Base-by-base conservation (phyloP, 2,329 filamentous ascomycete genomes). In the Talaromyces funiculosus region DNA sequence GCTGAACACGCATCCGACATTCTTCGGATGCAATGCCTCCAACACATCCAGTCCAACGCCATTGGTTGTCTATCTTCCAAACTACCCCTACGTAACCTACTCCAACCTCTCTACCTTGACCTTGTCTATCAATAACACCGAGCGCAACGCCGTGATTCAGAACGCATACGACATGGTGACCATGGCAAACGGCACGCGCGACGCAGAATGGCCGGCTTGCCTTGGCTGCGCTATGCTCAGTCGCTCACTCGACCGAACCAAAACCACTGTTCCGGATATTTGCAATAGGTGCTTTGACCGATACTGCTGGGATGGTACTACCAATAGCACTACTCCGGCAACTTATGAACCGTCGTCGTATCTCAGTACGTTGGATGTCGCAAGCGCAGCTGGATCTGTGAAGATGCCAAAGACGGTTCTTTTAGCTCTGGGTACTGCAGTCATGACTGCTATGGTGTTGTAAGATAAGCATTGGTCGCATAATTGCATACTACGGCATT, bases 231-330 rank as follows among this genome's bases (percentile, higher is more conserved):
- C 93, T 4, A 86, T 96, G 40, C 81, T 97, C 16, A 84, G 83
- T 57, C 84, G 93, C 63, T 91, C 87, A 66, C 84, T 94, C 65
- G 80, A 85, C 63, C 83, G 90, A 54, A 93, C 90, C 0, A 80
- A 81, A 18, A 88, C 88, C 0, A 64, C 77, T 0, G 81, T 92
- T 1, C 93, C 93, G 0, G 80, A 82, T 0, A 85, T 84, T 9
- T 99, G 94, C 78, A 80, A 77, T 45, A 69, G 81, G 54, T 99
- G 94, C 78, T 97, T 97, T 74, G 66, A 79, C 12, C 75, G 79
- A 20, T 97, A 97, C 78, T 99, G 94, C 82, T 99, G 94, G 94
- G 84, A 97, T 72, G 94, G 94, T n/a, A 90, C 84, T 1, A 61
- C 77, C 6, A 76, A 82, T 43, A 74, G 69, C 42, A 77, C 75